Evolutionary conservation across 371 early-diverging fungal species (phyloP).

Genomic region (Syncephalastrum contaminatum): DNA sequence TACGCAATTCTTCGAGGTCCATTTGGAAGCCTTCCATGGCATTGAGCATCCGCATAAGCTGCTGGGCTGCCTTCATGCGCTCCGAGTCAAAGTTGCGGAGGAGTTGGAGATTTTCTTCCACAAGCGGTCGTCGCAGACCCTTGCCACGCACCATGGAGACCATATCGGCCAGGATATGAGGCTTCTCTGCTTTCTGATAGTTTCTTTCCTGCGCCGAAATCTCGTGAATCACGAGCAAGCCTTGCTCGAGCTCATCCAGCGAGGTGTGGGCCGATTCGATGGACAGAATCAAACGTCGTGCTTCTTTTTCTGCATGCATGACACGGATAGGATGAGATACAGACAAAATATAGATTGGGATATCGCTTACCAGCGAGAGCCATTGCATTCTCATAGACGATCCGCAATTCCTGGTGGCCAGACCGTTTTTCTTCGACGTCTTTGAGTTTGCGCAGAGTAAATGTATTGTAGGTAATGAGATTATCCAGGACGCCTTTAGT

Average conservation of each 20-base stretch:
- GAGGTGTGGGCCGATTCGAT: constrained; percentile 34
- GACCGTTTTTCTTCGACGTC: constrained; percentile 29
- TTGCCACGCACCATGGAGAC: constrained; percentile 34
- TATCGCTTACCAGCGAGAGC: constrained; percentile 23
- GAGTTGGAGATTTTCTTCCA: constrained; percentile 41
- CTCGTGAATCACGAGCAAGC: constrained; percentile 41
- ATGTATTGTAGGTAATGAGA: constrained; percentile 49
- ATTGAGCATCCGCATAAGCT: constrained; percentile 36
- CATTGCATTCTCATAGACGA: constrained; percentile 44
- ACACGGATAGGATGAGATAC: neutral
- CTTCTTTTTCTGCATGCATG: constrained; percentile 28
- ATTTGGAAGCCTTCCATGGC: constrained; percentile 47
- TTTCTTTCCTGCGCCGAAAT: constrained; percentile 37
- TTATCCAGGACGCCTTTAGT: constrained; percentile 37
- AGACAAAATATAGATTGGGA: neutral
- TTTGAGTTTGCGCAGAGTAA: constrained; percentile 34
- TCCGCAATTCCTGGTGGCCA: constrained; percentile 35
- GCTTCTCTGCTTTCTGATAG: constrained; percentile 32
- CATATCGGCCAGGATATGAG: constrained; percentile 33
- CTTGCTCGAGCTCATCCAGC: constrained; percentile 35
- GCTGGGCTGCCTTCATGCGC: constrained; percentile 31
- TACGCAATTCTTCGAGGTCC: constrained; percentile 48
- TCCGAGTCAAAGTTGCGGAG: constrained; percentile 33
- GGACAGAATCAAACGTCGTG: constrained; percentile 31
- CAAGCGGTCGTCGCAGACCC: constrained; percentile 24